Evolutionary conservation across 805 yeast species (phyloP).

Genomic region (Pichia cabralensis): DNA sequence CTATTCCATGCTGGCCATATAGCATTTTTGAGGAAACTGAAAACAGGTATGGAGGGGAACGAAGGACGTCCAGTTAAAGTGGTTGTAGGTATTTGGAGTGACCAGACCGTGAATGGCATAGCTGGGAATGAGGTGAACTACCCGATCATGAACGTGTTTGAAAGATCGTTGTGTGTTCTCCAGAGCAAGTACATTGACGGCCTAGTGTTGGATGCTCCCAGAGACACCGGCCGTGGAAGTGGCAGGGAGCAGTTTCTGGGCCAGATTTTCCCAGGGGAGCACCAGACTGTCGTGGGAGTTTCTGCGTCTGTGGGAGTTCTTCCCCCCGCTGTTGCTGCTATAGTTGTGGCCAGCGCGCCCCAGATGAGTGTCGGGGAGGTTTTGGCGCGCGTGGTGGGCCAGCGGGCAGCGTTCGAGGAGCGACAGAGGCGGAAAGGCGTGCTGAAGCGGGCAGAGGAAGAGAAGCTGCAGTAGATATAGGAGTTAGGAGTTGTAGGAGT

Average conservation of each 20-base stretch:
- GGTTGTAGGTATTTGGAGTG: constrained; percentile 62
- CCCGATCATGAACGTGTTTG: constrained; percentile 83
- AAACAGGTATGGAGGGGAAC: constrained; percentile 21
- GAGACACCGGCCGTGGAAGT: constrained; percentile 70
- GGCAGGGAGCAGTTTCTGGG: constrained; percentile 63
- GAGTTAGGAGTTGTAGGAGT: constrained; percentile 11
- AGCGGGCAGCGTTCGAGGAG: constrained; percentile 66
- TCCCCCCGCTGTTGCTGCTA: no score
- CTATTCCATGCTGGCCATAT: constrained; percentile 91
- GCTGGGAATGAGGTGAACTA: constrained; percentile 49
- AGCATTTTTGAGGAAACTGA: constrained; percentile 48
- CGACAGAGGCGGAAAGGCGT: no score
- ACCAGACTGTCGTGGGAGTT: no score
- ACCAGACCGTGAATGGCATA: constrained; percentile 39
- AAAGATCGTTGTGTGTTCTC: constrained; percentile 76
- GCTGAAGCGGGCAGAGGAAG: constrained; percentile 77
- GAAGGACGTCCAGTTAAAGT: constrained; percentile 38
- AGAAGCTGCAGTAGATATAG: constrained; percentile 48
- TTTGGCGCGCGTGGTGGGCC: constrained; percentile 60
- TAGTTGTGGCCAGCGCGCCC: no score
- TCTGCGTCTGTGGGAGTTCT: no score
- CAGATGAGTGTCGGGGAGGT: no score
- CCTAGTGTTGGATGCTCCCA: constrained; percentile 58
- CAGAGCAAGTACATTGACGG: constrained; percentile 84
- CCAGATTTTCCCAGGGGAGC: constrained; percentile 57